Conservation (phyloP, 257 asterid species). For the Salvia miltiorrhiza region DNA sequence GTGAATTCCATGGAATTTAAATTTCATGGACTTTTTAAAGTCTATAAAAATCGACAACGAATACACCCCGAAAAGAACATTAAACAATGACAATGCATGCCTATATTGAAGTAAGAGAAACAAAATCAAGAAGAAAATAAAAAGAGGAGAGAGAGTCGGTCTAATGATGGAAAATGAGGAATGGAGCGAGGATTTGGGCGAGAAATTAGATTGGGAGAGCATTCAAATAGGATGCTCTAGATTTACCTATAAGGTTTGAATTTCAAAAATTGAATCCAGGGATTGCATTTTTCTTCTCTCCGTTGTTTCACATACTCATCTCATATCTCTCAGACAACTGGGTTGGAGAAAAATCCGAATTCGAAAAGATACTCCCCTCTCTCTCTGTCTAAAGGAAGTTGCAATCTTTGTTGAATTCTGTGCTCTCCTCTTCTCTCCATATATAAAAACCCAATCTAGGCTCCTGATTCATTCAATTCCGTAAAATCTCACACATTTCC, state of each 20-base stretch:
- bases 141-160: slow-evolving; percentile 28
- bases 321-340: slow-evolving; percentile 43
- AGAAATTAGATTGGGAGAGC: slow-evolving; percentile 41
- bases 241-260: slow-evolving; percentile 37
- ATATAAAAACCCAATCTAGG: slow-evolving; percentile 23
- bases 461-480: slow-evolving; percentile 25
- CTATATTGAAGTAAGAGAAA: neutral
- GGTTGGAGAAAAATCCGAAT: slow-evolving; percentile 50
- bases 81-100: too few species aligned
- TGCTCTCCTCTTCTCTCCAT: slow-evolving; percentile 31
- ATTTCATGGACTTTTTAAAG: too few species aligned
- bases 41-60: too few species aligned
- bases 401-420: slow-evolving; percentile 41
- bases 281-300: slow-evolving; percentile 1
- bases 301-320: too few species aligned
- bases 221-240: slow-evolving; percentile 47
- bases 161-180: slow-evolving; percentile 22
- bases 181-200: slow-evolving; percentile 50
- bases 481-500: slow-evolving; percentile 20
- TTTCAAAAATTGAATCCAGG: neutral
- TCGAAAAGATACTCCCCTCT: slow-evolving; percentile 28
- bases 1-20: too few species aligned
- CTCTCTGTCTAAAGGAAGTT: slow-evolving; percentile 9
- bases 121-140: neutral
- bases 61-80: too few species aligned